Base-by-base conservation (phyloP, 1,284 basidiomycete genomes). In the Papiliotrema nemorosa region DNA sequence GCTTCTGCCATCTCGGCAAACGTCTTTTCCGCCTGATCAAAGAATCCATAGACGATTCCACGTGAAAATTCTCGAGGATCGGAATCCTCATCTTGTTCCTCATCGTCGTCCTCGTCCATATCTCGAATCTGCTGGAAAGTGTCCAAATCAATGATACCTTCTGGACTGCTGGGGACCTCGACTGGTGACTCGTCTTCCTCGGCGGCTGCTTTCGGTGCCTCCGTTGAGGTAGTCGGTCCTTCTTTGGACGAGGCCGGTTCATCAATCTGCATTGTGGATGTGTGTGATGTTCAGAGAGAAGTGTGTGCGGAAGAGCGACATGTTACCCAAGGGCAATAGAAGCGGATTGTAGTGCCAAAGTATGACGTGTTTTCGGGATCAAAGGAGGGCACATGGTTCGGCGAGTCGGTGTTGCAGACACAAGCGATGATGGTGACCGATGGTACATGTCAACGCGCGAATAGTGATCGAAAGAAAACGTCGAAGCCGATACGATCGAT, bases 61-160 rank as follows among this genome's bases (percentile, higher is more conserved):
- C 77, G 76, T 20, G 86, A 87, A 70, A 94, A 96, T 18, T 86
- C 86, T 53, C 79, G 79, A n/a, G 61, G 59, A 14, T 59, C 63
- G 31, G 10, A 10, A 44, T 54, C 58, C 22, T 54, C 60, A 16
- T 55, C 63, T n/a, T 41, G 46, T 14, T 57, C 63, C 10, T 78
- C 77, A 25, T 79, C 79, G 21, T 83, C 85, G 31, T 86, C 88
- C 29, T 92, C 71, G 72, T 93, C 91, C 73, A 96, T 82, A 53
- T 96, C 91, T 60, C 91, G 81, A 58, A 96, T 84, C 75, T 96
- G 91, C 24, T 74, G 67, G 70, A 94, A 90, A 27, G 82, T 86
- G 3, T 87, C 84, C 80, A 84, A 82, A 69, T 93, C 83, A 70
- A 94, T 84, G 53, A 80, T 65, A 21, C 46, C 48, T 13, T 31